Evolutionary conservation across 257 asterid species (phyloP), one percentile per base, ranked within the genome.

Genomic region (Perilla frutescens): DNA sequence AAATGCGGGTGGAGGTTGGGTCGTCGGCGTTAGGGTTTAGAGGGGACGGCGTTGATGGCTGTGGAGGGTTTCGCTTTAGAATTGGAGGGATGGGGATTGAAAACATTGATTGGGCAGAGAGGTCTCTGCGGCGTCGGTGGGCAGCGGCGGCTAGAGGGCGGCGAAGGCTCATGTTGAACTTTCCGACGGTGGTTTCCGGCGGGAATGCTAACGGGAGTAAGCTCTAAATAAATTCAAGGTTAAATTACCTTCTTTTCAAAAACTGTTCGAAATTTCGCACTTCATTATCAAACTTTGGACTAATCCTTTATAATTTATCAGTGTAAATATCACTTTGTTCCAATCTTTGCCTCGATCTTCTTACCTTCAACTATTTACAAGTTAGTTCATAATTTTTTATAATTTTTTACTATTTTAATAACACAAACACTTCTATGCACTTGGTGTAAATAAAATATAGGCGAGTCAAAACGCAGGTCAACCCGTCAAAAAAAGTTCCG

Each of bases 1-100:
- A 77, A 43, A 88, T 66, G 80, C 79, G 80, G 76, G 82, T 70
- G 78, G 84, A 81, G 36, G 78, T 81, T 20, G 80, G 56, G 67
- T 11, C 56, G 81, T 71, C 70, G 81, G 80, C 65, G 71, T 62
- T 81, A 37, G 80, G 92, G 77, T 71, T 81, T 54, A 60, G 78
- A 64, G 73, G 37, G 20, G 70, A 65, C 56, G 79, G 64, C 5
- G 71, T 20, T 10, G 62, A 74, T 53, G 62, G 36, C 20, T 68
- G 81, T 4, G 55, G 81, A 37, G 77, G 74, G 37, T 40, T 69
- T 74, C 49, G 79, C n/a, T 72, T 73, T 9, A 60, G 64, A 58
- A 72, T 73, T 15, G 76, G 80, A 14, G 81, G 83, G 14, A 78
- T 79, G 59, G 81, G 85, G 55, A 81, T 76, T 58, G 89, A 72